Conservation (phyloP, 805 yeast genomes). For the Debaryomyces hansenii region DNA sequence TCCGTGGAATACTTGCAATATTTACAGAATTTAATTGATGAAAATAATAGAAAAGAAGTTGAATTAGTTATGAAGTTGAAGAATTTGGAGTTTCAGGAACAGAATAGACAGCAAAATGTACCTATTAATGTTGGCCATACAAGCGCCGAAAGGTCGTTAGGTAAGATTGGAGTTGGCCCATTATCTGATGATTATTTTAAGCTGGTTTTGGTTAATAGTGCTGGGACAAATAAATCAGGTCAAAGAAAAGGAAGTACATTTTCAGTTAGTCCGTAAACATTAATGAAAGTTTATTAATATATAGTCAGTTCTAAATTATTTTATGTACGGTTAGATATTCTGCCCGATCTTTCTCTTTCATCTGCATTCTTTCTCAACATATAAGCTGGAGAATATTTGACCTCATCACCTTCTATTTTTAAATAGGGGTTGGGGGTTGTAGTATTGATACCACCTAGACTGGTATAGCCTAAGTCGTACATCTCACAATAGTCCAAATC, state of each 20-base stretch:
- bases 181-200: slow-evolving; percentile 47
- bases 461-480: slow-evolving; percentile 85
- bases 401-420: slow-evolving; percentile 14
- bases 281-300: not conserved
- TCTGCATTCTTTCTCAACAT: slow-evolving; percentile 58
- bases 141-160: slow-evolving; percentile 75
- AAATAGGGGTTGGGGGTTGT: slow-evolving; percentile 72
- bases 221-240: slow-evolving; percentile 19
- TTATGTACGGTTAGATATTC: slow-evolving; percentile 12
- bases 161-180: slow-evolving; percentile 83
- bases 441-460: slow-evolving; percentile 75
- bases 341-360: slow-evolving; percentile 52
- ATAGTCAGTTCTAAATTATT: not conserved
- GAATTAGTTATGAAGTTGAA: slow-evolving; percentile 64
- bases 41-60: slow-evolving; percentile 75
- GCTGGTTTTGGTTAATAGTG: slow-evolving; percentile 22
- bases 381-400: slow-evolving; percentile 52
- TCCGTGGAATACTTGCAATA: slow-evolving; percentile 70
- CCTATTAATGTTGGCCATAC: slow-evolving; percentile 51
- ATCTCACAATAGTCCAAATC: slow-evolving; percentile 69
- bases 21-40: slow-evolving; percentile 73
- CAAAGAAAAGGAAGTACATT: slow-evolving; percentile 18
- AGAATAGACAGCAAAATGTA: slow-evolving; percentile 38
- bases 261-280: not conserved
- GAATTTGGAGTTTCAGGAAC: slow-evolving; percentile 49